These are phyloP conservation scores for Guadua angustifolia DNA, from an alignment of 176 grass and related monocot species.

Conservation along the genomic window DNA sequence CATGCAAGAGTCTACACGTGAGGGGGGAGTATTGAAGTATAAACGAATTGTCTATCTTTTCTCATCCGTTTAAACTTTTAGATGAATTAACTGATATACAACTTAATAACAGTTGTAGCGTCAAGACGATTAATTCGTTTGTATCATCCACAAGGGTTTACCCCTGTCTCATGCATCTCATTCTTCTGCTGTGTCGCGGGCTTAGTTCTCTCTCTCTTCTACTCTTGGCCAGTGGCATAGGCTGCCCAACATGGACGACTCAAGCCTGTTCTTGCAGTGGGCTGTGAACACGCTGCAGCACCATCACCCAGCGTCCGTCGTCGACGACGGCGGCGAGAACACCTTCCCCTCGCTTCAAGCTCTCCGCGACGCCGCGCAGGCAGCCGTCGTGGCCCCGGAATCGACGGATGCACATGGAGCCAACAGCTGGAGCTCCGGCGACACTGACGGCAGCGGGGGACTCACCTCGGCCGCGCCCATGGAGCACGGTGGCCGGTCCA, in stretches of 20 bases:
- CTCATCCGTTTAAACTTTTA: too few relatives aligned
- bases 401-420: neutral
- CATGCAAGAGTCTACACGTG: too few relatives aligned
- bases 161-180: too few relatives aligned
- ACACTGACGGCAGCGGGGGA: constrained; percentile 1
- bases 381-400: constrained; percentile 19
- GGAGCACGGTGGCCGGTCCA: neutral
- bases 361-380: constrained; percentile 25
- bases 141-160: too few relatives aligned
- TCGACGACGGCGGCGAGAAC: constrained; percentile 5
- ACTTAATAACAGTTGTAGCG: too few relatives aligned
- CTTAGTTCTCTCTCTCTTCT: too few relatives aligned
- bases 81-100: too few relatives aligned
- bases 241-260: constrained; percentile 38
- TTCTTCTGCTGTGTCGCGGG: too few relatives aligned
- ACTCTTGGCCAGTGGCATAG: too few relatives aligned
- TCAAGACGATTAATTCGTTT: too few relatives aligned
- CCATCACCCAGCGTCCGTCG: constrained; percentile 25
- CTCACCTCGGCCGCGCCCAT: constrained; percentile 4
- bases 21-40: too few relatives aligned
- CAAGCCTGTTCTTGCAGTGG: constrained; percentile 51
- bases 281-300: constrained; percentile 46
- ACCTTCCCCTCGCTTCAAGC: constrained; percentile 46
- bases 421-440: constrained; percentile 50
- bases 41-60: too few relatives aligned